These are phyloP conservation scores for Paspalum notatum DNA, from an alignment of 176 grass and related monocot genomes.

Conservation along the genomic window DNA sequence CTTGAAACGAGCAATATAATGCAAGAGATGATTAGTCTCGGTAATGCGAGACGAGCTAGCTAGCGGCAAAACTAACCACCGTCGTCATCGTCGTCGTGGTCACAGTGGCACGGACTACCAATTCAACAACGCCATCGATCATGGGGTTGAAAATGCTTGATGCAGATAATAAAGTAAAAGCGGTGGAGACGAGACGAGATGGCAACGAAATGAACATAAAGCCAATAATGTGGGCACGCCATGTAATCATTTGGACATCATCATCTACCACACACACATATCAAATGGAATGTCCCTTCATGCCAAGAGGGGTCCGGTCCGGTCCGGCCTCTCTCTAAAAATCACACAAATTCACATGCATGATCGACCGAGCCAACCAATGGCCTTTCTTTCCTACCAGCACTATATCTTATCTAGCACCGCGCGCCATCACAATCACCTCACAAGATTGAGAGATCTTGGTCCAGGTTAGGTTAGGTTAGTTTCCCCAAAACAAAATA, in stretches of 20 bases:
- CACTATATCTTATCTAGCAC: not conserved
- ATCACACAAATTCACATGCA: conserved; percentile 39
- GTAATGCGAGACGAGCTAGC: conserved; percentile 8
- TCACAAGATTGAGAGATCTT: conserved; percentile 39
- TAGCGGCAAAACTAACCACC: not conserved
- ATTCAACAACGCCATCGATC: conserved; percentile 48
- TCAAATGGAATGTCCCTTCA: conserved; percentile 38
- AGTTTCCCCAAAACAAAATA: conserved; percentile 40
- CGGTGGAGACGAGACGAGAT: not conserved
- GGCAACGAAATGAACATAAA: conserved; percentile 25
- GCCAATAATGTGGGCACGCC: conserved; percentile 17
- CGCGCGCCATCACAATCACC: conserved; percentile 11
- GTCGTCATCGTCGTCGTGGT: not conserved
- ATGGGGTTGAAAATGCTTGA: conserved; percentile 18
- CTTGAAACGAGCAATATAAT: conserved; percentile 13
- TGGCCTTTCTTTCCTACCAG: conserved; percentile 31
- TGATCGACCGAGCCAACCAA: conserved; percentile 31
- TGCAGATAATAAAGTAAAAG: conserved; percentile 22
- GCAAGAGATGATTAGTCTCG: conserved; percentile 46
- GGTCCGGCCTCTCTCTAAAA: not conserved
- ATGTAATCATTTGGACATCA: conserved; percentile 58
- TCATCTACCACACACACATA: conserved; percentile 1
- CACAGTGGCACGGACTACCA: conserved; percentile 12
- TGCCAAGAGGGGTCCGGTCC: not conserved
- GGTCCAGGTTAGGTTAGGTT: not conserved